Evolutionary conservation across 768 basidiomycete genomes (phyloP), one percentile per base, ranked within the genome.

Genomic region (Leccinum fibrillosum): DNA sequence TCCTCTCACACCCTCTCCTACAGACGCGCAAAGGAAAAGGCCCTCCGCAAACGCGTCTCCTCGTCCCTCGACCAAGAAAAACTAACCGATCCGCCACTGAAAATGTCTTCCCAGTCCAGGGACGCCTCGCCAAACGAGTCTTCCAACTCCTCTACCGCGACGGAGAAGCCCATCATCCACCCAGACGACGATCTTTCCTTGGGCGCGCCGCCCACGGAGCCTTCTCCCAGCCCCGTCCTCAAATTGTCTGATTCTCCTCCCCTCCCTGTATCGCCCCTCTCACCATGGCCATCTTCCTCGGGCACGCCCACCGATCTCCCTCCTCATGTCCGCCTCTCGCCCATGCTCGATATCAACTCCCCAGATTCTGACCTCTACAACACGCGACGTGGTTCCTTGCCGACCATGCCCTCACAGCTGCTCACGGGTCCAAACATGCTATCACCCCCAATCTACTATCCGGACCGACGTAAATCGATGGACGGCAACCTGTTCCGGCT

Each of bases 21-120:
- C 71, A 89, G 90, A 56, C 88, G 92, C 56, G 92, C 92, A 53
- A 94, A 94, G 74, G 89, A 90, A 71, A 94, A 94, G 72, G 82
- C 77, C 69, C 66, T 83, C 78, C 75, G 82, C 77, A 50, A 79
- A 76, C 67, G 88, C 85, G 73, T 75, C 53, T 11, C 69, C 2
- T 47, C 62, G 0, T 42, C 44, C 13, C 37, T 39, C 66, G 62
- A 75, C 64, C 61, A 69, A 54, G 39, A 63, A 60, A 58, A 23
- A 4, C 15, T 56, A 3, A 35, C 51, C 3, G 50, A 55, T 1
- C 26, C 61, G 1, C 56, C 70, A 0, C 9, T 26, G 17, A 60
- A 65, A 69, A 60, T 53, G 21, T 57, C 58, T 1, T 49, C 56
- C 0, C 34, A 34, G 0, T 53, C 59, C 13, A 59, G 73, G 35